A percentile compares a stretch with the other conserved stretches of the same genome.
phyloP scores from a whole-genome alignment of 2,329 filamentous ascomycete genomes.

The Colletotrichum sp. region DNA sequence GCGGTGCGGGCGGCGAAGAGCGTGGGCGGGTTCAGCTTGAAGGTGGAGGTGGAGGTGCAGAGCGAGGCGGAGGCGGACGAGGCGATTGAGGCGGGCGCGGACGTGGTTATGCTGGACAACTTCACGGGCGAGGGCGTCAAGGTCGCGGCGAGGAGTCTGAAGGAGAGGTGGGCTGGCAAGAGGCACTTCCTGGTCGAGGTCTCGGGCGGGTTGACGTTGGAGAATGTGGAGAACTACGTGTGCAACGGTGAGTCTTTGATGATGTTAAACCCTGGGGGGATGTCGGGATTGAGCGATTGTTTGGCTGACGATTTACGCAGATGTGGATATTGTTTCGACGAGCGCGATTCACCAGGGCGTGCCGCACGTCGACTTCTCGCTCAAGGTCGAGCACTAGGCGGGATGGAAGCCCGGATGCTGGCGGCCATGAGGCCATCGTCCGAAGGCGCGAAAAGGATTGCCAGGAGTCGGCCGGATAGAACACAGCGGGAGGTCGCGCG shows the following conservation, averaged over 20 bases:
- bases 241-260: slow-evolving; percentile 63
- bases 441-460: background rate
- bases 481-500: background rate
- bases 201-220: slow-evolving; percentile 84
- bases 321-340: slow-evolving; percentile 95
- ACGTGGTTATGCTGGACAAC: slow-evolving; percentile 98
- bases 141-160: slow-evolving; percentile 75
- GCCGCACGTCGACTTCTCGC: slow-evolving; percentile 90
- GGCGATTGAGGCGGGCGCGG: slow-evolving; percentile 87
- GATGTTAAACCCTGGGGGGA: background rate
- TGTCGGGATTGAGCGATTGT: background rate
- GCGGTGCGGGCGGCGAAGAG: slow-evolving; percentile 85
- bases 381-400: slow-evolving; percentile 73
- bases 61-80: slow-evolving; percentile 87
- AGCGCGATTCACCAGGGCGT: slow-evolving; percentile 97
- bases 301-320: slow-evolving; percentile 40
- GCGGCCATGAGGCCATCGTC: background rate
- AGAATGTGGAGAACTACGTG: slow-evolving; percentile 85
- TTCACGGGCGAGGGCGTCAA: slow-evolving; percentile 83
- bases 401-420: fast-evolving
- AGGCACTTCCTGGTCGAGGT: slow-evolving; percentile 85
- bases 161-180: slow-evolving; percentile 79
- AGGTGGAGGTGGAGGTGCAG: slow-evolving; percentile 96
- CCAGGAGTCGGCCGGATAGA: background rate
- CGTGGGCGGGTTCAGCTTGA: slow-evolving; percentile 87